Percentiles rank a stretch among this genome's conserved stretches.
These are phyloP conservation scores for Taphrina communis DNA, from an alignment of 1,139 yeast species.

Conservation along the genomic window DNA sequence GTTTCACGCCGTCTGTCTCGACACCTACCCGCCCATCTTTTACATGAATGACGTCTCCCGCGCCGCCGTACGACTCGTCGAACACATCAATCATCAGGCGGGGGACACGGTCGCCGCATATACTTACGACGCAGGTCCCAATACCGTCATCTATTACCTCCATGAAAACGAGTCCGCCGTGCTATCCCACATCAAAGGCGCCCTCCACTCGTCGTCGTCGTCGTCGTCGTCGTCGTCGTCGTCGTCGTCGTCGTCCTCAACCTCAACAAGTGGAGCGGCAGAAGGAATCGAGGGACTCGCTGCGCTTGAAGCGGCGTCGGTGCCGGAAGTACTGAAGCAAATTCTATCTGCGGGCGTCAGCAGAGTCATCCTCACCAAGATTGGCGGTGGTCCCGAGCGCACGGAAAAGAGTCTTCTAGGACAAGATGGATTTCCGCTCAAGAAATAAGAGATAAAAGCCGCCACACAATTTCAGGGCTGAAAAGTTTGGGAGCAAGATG, in stretches of 20 bases:
- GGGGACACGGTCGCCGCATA: conserved; percentile 84
- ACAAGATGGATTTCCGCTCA: conserved; percentile 41
- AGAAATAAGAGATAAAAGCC: background rate
- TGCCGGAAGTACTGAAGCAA: conserved; percentile 73
- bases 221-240: no score
- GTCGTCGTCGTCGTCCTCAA: conserved; percentile 45
- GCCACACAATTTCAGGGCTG: no score
- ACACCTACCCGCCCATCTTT: conserved; percentile 93
- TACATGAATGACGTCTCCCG: conserved; percentile 95
- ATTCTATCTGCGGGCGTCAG: conserved; percentile 75
- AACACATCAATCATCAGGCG: conserved; percentile 68
- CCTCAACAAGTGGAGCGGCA: conserved; percentile 71
- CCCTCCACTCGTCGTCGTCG: conserved; percentile 52
- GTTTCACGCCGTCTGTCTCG: conserved; percentile 95
- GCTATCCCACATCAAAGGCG: conserved; percentile 51
- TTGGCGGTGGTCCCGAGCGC: conserved; percentile 78
- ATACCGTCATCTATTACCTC: conserved; percentile 91
- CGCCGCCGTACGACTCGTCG: conserved; percentile 79
- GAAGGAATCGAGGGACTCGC: conserved; percentile 47
- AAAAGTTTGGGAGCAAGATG: no score
- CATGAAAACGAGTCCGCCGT: conserved; percentile 71
- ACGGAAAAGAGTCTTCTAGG: conserved; percentile 42
- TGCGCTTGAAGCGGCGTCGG: conserved; percentile 58
- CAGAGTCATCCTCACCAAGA: conserved; percentile 78
- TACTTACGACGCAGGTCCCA: conserved; percentile 99